Conservation (phyloP, 1,139 yeast genomes). For the Pichia cactophila region DNA sequence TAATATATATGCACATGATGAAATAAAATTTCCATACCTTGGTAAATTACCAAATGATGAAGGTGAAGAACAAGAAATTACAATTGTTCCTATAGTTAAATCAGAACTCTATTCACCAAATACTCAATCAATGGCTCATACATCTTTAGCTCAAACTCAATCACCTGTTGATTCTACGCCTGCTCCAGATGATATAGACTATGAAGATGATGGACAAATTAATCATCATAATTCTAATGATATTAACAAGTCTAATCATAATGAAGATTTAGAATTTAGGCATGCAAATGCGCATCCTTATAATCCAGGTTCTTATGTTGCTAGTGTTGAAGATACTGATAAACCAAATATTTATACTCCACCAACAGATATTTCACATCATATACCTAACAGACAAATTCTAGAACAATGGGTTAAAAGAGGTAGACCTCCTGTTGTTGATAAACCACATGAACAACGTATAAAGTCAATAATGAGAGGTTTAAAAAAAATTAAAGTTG, state of each 20-base stretch:
- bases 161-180: conserved; percentile 6
- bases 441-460: conserved; percentile 87
- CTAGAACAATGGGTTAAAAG: conserved; percentile 63
- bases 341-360: conserved; percentile 23
- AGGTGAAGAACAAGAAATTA: conserved; percentile 14
- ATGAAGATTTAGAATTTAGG: conserved; percentile 28
- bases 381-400: conserved; percentile 19
- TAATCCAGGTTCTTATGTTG: conserved; percentile 21
- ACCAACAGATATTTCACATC: conserved; percentile 16
- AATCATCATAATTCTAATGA: neutral
- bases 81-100: neutral
- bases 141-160: neutral
- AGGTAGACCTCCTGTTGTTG: conserved; percentile 94
- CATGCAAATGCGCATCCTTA: conserved; percentile 19
- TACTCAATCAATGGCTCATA: neutral
- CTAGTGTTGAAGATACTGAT: conserved; percentile 22
- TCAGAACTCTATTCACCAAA: neutral
- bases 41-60: conserved; percentile 55
- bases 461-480: conserved; percentile 80
- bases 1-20: conserved; percentile 30
- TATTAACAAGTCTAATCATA: conserved; percentile 18
- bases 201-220: conserved; percentile 19
- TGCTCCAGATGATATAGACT: conserved; percentile 11
- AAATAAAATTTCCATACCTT: conserved; percentile 55
- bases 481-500: conserved; percentile 57